Conservation (phyloP, 1,284 basidiomycete genomes). For the Trichosporon sp. region DNA sequence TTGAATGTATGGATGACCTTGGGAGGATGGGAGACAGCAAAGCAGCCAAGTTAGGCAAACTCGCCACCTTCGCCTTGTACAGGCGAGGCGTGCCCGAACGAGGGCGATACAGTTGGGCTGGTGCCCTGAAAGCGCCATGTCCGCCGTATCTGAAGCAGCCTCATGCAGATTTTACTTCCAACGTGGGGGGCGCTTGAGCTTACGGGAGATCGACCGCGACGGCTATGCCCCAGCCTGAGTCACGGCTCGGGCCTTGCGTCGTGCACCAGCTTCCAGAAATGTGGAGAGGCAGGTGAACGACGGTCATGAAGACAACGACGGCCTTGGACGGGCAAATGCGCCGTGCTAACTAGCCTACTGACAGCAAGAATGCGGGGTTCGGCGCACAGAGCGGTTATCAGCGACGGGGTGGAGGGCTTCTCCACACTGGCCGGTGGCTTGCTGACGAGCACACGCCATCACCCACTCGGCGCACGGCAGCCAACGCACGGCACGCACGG, state of each 20-base stretch:
- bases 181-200: background rate
- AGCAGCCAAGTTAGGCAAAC: background rate
- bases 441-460: background rate
- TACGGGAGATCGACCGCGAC: background rate
- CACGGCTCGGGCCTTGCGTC: background rate
- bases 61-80: background rate
- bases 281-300: background rate
- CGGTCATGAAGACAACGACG: background rate
- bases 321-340: slow-evolving; percentile 13
- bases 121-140: slow-evolving; percentile 7
- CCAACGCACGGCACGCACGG: background rate
- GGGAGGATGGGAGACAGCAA: slow-evolving; percentile 2
- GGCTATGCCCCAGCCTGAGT: background rate
- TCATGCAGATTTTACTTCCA: background rate
- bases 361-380: background rate
- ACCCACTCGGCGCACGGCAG: too few relatives aligned
- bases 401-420: slow-evolving; percentile 4
- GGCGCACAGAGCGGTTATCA: background rate
- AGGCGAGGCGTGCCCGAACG: background rate
- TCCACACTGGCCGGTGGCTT: background rate
- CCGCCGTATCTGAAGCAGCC: background rate
- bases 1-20: slow-evolving; percentile 10
- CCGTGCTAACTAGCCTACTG: slow-evolving; percentile 12
- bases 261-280: background rate
- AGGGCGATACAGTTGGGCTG: background rate